A percentile compares a stretch with the other conserved stretches of the same genome.
Conservation (phyloP, 305 asterid species). For the Fraxinus floribunda region DNA sequence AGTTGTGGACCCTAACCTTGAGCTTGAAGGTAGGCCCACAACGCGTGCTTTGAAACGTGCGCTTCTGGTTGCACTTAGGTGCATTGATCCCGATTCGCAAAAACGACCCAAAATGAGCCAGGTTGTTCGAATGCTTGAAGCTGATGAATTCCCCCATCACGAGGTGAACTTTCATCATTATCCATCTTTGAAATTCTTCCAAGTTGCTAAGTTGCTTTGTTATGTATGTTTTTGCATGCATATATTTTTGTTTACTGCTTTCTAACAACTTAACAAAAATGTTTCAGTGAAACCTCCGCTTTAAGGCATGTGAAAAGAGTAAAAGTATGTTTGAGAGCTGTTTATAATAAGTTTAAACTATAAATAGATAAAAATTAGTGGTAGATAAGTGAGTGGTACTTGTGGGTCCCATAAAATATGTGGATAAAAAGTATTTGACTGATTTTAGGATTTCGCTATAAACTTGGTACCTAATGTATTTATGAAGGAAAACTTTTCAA, state of each 20-base stretch:
- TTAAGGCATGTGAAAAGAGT: neutral
- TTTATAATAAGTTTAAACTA: too few relatives aligned
- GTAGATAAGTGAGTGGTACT: neutral
- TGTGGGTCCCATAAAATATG: neutral
- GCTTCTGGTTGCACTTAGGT: constrained; percentile 82
- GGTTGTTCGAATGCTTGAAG: constrained; percentile 85
- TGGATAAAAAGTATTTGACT: neutral
- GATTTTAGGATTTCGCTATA: neutral
- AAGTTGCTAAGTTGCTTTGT: neutral
- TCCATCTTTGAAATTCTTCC: constrained; percentile 5
- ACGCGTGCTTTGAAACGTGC: constrained; percentile 82
- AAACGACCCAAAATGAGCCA: constrained; percentile 96
- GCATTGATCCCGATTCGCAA: constrained; percentile 94
- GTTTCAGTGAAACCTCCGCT: neutral
- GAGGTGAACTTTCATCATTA: constrained; percentile 45
- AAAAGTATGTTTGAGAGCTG: neutral
- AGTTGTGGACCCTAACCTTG: constrained; percentile 84
- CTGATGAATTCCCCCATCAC: constrained; percentile 73
- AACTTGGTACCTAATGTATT: neutral
- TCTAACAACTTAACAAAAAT: neutral
- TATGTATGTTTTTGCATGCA: neutral
- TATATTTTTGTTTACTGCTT: neutral
- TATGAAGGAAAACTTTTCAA: neutral
- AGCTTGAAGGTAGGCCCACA: constrained; percentile 45
- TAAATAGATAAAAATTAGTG: neutral